Base-by-base conservation (phyloP, 2,329 filamentous ascomycete species). In the Aureobasidium namibiae region DNA sequence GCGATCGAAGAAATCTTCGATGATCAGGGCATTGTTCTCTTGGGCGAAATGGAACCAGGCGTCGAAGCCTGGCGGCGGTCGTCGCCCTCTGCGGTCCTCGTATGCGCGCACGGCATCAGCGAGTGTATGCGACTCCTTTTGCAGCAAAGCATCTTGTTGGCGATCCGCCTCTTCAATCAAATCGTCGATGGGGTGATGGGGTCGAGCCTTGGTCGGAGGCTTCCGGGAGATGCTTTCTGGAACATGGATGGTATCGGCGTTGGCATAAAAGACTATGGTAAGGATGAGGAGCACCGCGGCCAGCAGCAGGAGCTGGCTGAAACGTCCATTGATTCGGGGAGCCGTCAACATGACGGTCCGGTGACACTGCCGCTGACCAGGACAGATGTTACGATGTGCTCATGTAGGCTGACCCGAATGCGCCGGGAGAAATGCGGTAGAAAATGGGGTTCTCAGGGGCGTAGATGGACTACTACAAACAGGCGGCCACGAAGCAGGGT, bases 1-100 rank as follows among this genome's bases (percentile, higher is more conserved):
- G 61, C 76, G 76, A 61, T 80, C 78, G 63, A 78, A 80, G 62
- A 79, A 76, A 7, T 78, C 74, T 64, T 80, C 78, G 5, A 80
- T 68, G 1, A 80, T 69, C 31, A 79, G 38, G 1, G 75, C 72
- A 53, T 74, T 67, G 46, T 75, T 66, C 11, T 70, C 68, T 33
- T 70, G 65, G 8, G 79, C 78, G 63, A 73, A 79, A 4, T 70
- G 61, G 62, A 72, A 76, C 79, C 79, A 81, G 38, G 66, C 61
- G 46, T 78, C 76, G 63, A 81, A 81, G 2, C 71, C 69, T 1
- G 79, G 79, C 8, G 79, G 79, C 14, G 79, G 78, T 62, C 80
- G 76, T 34, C 79, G 70, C 1, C 78, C 77, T 60, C 76, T 67
- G 18, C 74, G 69, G 18, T 65, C 46, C 10, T 77, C 69, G 60